phyloP scores from a whole-genome alignment of 83 land plant genomes.

The Picea mariana region DNA sequence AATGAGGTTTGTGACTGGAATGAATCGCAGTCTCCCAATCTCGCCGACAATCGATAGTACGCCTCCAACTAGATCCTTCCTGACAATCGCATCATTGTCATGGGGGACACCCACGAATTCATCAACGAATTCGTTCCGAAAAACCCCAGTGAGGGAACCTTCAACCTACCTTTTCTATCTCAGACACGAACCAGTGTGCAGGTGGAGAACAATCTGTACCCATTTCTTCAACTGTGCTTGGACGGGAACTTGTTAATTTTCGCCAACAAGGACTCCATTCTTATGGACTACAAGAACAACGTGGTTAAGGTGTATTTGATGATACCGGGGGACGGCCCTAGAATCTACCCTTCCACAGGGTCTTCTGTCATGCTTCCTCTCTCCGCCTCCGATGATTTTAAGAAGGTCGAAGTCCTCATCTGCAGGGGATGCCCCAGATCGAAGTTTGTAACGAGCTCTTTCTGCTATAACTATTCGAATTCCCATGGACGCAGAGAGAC shows the following conservation, averaged over 20 bases:
- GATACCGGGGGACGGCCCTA: constrained; percentile 37
- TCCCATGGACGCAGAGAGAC: too few relatives aligned
- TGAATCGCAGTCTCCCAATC: constrained; percentile 14
- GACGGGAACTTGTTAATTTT: constrained; percentile 62
- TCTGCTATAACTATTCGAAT: too few relatives aligned
- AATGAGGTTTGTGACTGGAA: constrained; percentile 27
- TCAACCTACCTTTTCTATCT: constrained; percentile 26
- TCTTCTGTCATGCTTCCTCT: constrained; percentile 58
- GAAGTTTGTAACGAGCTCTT: too few relatives aligned
- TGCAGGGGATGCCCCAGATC: constrained; percentile 36
- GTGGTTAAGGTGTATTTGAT: constrained; percentile 34
- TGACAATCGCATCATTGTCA: constrained; percentile 20
- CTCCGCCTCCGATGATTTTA: constrained; percentile 5
- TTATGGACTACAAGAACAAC: constrained; percentile 37
- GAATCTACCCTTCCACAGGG: constrained; percentile 59
- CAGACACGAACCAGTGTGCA: constrained; percentile 12
- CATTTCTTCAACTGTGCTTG: constrained; percentile 38
- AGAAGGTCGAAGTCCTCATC: constrained; percentile 37
- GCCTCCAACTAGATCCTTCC: constrained; percentile 37
- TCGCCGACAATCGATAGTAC: constrained; percentile 39
- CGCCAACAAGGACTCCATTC: constrained; percentile 54
- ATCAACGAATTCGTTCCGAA: constrained; percentile 43
- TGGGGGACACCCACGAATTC: constrained; percentile 32
- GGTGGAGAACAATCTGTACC: constrained; percentile 25
- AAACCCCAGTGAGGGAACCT: neutral